Percentiles rank a stretch among this genome's conserved stretches.
Conservation (phyloP, 129 eudicot species). For the Flaveria sonorensis region DNA sequence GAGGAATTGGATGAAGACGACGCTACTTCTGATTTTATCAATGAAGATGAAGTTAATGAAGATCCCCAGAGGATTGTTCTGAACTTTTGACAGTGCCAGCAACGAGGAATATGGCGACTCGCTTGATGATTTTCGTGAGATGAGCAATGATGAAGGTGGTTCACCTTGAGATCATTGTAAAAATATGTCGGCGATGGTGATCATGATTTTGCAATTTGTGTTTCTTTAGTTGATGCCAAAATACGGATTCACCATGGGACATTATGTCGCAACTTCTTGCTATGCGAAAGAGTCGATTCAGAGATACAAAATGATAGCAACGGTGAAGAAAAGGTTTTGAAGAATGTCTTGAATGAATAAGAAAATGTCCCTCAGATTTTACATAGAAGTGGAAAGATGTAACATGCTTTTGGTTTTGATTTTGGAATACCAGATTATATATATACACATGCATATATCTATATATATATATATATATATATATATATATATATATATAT, state of each 20-base stretch:
- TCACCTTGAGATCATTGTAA: not conserved
- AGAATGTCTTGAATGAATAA: conserved; percentile 3
- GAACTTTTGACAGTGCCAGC: conserved; percentile 24
- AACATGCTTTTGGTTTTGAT: not conserved
- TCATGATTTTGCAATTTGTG: conserved; percentile 43
- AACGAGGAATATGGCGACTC: conserved; percentile 34
- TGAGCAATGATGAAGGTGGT: conserved; percentile 18
- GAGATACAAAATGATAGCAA: not conserved
- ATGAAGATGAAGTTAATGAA: conserved; percentile 21
- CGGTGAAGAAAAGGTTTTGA: not conserved
- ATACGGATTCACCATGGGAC: conserved; percentile 56
- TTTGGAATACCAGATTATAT: not conserved
- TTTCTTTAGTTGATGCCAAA: conserved; percentile 50
- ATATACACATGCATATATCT: not conserved
- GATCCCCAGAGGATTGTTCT: conserved; percentile 7
- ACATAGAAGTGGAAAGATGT: conserved; percentile 8
- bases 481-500: not conserved
- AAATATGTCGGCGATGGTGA: conserved; percentile 21
- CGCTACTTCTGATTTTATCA: conserved; percentile 11
- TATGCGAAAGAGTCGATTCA: not conserved
- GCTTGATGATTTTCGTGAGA: conserved; percentile 33
- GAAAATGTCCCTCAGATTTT: not conserved
- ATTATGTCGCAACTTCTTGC: conserved; percentile 40
- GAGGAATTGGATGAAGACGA: conserved; percentile 16
- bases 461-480: not conserved